Evolutionary conservation across 495 filamentous ascomycete species (phyloP).

Genomic region (Penicillium chermesinum): DNA sequence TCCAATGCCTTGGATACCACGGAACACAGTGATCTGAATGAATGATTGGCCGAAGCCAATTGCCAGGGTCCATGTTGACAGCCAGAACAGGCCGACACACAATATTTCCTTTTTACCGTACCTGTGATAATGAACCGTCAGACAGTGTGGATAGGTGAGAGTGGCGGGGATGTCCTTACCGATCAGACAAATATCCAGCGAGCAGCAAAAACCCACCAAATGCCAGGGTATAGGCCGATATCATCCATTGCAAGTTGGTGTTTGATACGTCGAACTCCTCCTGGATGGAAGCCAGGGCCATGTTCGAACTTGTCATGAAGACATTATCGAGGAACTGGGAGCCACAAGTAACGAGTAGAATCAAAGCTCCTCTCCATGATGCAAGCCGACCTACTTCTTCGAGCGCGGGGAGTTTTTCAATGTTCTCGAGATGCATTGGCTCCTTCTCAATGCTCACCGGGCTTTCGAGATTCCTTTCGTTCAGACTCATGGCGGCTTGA

Average conservation of each 20-base stretch:
- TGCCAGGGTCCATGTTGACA: slow-evolving; percentile 32
- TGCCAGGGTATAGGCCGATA: slow-evolving; percentile 34
- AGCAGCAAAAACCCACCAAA: slow-evolving; percentile 35
- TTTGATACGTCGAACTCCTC: slow-evolving; percentile 30
- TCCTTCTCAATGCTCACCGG: neutral
- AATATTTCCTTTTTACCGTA: slow-evolving; percentile 34
- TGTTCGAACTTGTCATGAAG: slow-evolving; percentile 37
- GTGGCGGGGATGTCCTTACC: slow-evolving; percentile 13
- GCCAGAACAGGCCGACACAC: slow-evolving; percentile 29
- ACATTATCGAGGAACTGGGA: slow-evolving; percentile 38
- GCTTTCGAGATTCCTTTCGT: neutral
- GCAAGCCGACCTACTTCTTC: slow-evolving; percentile 24
- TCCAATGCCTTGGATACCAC: slow-evolving; percentile 34
- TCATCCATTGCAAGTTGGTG: slow-evolving; percentile 38
- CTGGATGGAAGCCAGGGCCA: slow-evolving; percentile 33
- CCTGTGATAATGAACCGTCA: slow-evolving; percentile 6
- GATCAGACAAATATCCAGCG: slow-evolving; percentile 32
- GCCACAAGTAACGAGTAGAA: slow-evolving; percentile 33
- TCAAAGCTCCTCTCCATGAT: slow-evolving; percentile 31
- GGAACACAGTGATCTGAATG: slow-evolving; percentile 32
- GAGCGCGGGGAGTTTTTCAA: slow-evolving; percentile 21
- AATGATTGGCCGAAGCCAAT: slow-evolving; percentile 35
- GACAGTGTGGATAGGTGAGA: no score
- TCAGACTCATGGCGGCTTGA: neutral
- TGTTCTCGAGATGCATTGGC: slow-evolving; percentile 10